Percentiles rank a stretch among this genome's conserved stretches.
These are phyloP conservation scores for Ajuga chamaepitys DNA, from an alignment of 257 asterid genomes.

Conservation along the genomic window DNA sequence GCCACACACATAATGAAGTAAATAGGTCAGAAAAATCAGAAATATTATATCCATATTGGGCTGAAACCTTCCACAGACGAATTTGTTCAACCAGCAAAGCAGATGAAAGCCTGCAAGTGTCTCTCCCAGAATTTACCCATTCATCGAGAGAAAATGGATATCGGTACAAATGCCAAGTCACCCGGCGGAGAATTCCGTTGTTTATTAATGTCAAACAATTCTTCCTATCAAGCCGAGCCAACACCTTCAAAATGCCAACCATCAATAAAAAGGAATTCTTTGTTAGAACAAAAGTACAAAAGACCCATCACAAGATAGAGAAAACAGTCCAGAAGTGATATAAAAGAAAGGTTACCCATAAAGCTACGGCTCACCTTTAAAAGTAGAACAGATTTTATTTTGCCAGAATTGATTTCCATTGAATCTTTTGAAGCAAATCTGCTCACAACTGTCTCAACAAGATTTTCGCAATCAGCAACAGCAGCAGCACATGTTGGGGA, in stretches of 20 bases:
- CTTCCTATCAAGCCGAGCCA: constrained; percentile 59
- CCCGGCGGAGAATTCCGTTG: constrained; percentile 54
- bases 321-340: background rate
- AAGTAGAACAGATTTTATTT: constrained; percentile 69
- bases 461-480: constrained; percentile 53
- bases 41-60: constrained; percentile 53
- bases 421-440: constrained; percentile 51
- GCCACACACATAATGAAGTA: constrained; percentile 68
- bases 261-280: background rate
- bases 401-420: constrained; percentile 48
- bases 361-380: constrained; percentile 48
- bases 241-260: constrained; percentile 50
- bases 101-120: constrained; percentile 66
- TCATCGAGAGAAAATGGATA: constrained; percentile 51
- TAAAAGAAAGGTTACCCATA: background rate
- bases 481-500: constrained; percentile 86
- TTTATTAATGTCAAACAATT: constrained; percentile 50
- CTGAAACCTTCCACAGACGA: constrained; percentile 75
- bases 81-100: constrained; percentile 79
- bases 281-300: background rate
- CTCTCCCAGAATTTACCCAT: constrained; percentile 66
- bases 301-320: background rate
- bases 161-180: constrained; percentile 79
- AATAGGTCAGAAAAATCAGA: constrained; percentile 61
- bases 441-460: constrained; percentile 66